Conservation (phyloP, 805 yeast genomes). For the Starmera caribaea region DNA sequence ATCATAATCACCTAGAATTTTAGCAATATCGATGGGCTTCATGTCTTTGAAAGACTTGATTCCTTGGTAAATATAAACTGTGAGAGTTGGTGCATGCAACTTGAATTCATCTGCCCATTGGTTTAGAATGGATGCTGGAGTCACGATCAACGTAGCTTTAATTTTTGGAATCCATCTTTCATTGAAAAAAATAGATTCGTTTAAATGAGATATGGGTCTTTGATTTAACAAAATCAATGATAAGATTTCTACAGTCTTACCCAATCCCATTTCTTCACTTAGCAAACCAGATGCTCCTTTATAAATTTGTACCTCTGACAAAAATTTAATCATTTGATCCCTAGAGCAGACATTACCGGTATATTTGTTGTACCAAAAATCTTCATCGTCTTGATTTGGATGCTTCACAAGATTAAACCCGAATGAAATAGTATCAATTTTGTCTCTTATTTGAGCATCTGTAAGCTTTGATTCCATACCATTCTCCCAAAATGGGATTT, state of each 20-base stretch:
- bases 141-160: conserved; percentile 71
- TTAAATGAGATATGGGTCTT: conserved; percentile 25
- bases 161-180: conserved; percentile 27
- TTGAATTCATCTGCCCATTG: conserved; percentile 82
- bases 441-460: conserved; percentile 17
- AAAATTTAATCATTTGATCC: conserved; percentile 19
- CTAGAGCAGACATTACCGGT: conserved; percentile 37
- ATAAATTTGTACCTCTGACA: conserved; percentile 15
- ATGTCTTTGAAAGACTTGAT: conserved; percentile 24
- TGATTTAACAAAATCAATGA: conserved; percentile 55
- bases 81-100: conserved; percentile 49
- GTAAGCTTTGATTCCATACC: conserved; percentile 4
- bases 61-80: conserved; percentile 59
- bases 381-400: not conserved
- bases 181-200: conserved; percentile 3
- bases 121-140: conserved; percentile 72
- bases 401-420: conserved; percentile 38
- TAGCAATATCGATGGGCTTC: conserved; percentile 32
- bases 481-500: conserved; percentile 13
- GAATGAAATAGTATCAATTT: conserved; percentile 34
- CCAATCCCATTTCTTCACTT: conserved; percentile 96
- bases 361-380: conserved; percentile 39
- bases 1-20: conserved; percentile 53
- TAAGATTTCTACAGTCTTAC: conserved; percentile 83
- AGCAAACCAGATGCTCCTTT: conserved; percentile 41